A percentile compares a stretch with the other conserved stretches of the same genome.
Evolutionary conservation across 2,329 filamentous ascomycete species (phyloP).

Genomic region (Scedosporium apiospermum): DNA sequence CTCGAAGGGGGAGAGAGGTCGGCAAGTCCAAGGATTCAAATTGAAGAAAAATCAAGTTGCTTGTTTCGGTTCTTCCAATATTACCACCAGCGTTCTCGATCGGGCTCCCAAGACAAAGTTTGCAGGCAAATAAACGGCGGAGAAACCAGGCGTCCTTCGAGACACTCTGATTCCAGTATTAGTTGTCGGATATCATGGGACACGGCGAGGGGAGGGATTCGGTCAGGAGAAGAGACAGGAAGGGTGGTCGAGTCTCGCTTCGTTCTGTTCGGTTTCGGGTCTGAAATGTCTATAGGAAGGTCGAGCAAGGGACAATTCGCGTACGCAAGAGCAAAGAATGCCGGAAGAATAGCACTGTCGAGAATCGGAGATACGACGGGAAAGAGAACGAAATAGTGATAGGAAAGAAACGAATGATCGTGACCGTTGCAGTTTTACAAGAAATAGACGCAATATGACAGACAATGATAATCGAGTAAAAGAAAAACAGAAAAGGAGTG

Average conservation of each 20-base stretch:
- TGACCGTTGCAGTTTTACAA: neutral
- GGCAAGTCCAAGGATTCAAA: neutral
- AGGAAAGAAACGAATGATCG: constrained; percentile 1
- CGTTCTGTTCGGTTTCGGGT: neutral
- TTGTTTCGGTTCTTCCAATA: neutral
- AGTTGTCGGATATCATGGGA: neutral
- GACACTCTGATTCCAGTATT: neutral
- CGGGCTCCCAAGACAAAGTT: neutral
- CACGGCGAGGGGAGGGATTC: neutral
- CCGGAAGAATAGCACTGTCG: neutral
- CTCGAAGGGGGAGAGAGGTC: neutral
- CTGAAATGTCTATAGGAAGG: neutral
- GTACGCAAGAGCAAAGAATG: neutral
- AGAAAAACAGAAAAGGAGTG: constrained; percentile 18
- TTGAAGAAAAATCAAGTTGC: neutral
- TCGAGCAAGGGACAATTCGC: neutral
- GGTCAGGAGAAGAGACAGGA: neutral
- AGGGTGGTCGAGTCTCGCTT: neutral
- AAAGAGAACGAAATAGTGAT: neutral
- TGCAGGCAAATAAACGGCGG: neutral
- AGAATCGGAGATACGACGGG: neutral
- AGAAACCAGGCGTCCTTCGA: neutral
- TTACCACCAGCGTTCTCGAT: neutral
- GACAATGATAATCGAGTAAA: constrained; percentile 4
- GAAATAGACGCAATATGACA: neutral